Evolutionary conservation across 345 rosid species (phyloP).

Genomic region (Mallotus nudiflorus): DNA sequence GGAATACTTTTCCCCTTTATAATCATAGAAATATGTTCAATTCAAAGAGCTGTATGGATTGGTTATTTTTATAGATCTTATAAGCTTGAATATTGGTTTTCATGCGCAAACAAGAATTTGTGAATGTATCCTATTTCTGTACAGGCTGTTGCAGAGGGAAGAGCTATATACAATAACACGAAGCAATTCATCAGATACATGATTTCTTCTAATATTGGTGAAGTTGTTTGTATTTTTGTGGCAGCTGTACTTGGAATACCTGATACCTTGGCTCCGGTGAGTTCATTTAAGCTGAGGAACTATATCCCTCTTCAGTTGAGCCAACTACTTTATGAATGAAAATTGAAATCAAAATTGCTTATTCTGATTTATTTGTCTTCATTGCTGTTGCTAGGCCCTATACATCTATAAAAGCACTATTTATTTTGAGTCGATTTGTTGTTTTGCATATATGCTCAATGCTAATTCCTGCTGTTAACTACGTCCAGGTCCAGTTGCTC

Average conservation of each 20-base stretch:
- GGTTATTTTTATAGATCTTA: too few relatives aligned
- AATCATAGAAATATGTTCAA: too few relatives aligned
- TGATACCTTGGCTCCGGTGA: conserved; percentile 97
- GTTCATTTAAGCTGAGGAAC: conserved; percentile 38
- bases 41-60: neutral
- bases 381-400: neutral
- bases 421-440: neutral
- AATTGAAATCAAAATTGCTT: neutral
- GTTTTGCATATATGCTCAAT: conserved; percentile 8
- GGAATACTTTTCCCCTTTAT: too few relatives aligned
- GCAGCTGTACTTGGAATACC: conserved; percentile 99
- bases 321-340: neutral
- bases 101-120: too few relatives aligned
- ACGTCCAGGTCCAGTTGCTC: conserved; percentile 83
- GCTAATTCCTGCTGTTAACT: conserved; percentile 9
- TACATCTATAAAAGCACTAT: neutral
- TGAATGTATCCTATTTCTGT: neutral
- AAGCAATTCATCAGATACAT: conserved; percentile 99
- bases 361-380: conserved; percentile 1
- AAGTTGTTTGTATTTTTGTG: conserved; percentile 98
- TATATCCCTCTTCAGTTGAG: neutral
- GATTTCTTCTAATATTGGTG: conserved; percentile 99
- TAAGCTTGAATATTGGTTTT: too few relatives aligned
- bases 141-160: conserved; percentile 99
- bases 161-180: conserved; percentile 97